Base-by-base conservation (phyloP, 352 stramenopile genomes). In the Phytopythium delawarense region DNA sequence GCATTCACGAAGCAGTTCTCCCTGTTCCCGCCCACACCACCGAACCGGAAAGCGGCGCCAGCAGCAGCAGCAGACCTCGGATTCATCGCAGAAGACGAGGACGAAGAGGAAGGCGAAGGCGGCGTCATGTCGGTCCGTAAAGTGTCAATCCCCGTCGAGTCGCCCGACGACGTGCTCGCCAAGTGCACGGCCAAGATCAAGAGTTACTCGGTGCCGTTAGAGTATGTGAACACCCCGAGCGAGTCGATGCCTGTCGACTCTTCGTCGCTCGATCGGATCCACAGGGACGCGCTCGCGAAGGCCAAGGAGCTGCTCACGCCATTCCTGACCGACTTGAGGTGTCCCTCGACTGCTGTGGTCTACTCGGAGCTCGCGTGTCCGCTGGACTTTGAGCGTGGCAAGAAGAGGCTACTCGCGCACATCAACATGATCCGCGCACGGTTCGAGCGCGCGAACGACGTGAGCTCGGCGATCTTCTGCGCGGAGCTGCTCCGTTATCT, bases 1-100 rank as follows among this genome's bases (percentile, higher is more conserved):
- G 83, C 83, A 15, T 77, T 92, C 46, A 87, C 75, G 20, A 89
- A 84, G 39, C 82, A 89, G 55, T 76, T 91, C 34, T 88, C 80
- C 4, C 63, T 75, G 1, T 74, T 87, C 45, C 70, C 75, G 0
- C 62, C 65, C 13, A 72, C 65, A 12, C 56, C 71, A 12, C 69
- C 61, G 62, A 74, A 59, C 53, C 66, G 58, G 0, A 66, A 62
- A 30, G 62, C 55, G 16, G 57, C n/a, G 15, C 25, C 16, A 18
- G 18, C 35, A 61, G 34, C 34, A 23, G 40, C 59, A 16, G 23
- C 58, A 3, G 71, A 58, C 20, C 54, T 90, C 48, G 66, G 62
- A 28, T 63, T 71, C 18, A 88, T 87, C 35, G 58, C 69, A 23
- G 79, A 90, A 35, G 72, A 88, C 51, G 67, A 75, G 40, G 69